Conservation (phyloP, 2,329 filamentous ascomycete species). For the Fusarium piperis region DNA sequence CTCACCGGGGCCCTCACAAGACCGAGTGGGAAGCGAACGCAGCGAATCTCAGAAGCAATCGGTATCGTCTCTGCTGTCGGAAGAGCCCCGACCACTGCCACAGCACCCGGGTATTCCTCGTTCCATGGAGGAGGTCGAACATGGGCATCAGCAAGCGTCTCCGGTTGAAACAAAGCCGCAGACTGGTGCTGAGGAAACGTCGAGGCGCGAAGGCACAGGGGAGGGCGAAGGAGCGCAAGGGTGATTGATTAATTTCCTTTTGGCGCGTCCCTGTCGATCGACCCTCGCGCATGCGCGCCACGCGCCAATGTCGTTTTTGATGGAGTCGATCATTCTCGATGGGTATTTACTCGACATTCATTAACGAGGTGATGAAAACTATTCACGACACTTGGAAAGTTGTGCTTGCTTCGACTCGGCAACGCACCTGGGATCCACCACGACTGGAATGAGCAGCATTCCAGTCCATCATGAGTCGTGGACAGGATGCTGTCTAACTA, state of each 20-base stretch:
- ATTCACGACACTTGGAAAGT: background rate
- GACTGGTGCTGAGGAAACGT: constrained; percentile 16
- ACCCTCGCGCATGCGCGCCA: constrained; percentile 28
- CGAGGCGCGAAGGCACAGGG: constrained; percentile 26
- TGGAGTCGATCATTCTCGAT: background rate
- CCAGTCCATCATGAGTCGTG: constrained; percentile 20
- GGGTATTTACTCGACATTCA: background rate
- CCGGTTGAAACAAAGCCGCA: constrained; percentile 26
- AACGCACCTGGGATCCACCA: background rate
- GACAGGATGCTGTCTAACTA: background rate
- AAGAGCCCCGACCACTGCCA: constrained; percentile 29
- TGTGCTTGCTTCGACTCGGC: background rate
- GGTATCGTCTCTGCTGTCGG: constrained; percentile 48
- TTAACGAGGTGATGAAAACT: background rate
- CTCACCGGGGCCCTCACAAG: constrained; percentile 34
- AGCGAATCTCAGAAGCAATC: constrained; percentile 46
- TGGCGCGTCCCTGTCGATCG: constrained; percentile 28
- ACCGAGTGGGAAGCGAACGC: constrained; percentile 38
- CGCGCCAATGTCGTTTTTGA: constrained; percentile 6
- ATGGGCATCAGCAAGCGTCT: constrained; percentile 20
- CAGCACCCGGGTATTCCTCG: constrained; percentile 23
- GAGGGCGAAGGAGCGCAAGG: constrained; percentile 23
- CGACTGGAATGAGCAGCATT: constrained; percentile 7
- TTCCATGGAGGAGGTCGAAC: constrained; percentile 22
- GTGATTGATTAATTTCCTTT: constrained; percentile 14